Evolutionary conservation across 768 basidiomycete genomes (phyloP).

Genomic region (Boletus bicolor): DNA sequence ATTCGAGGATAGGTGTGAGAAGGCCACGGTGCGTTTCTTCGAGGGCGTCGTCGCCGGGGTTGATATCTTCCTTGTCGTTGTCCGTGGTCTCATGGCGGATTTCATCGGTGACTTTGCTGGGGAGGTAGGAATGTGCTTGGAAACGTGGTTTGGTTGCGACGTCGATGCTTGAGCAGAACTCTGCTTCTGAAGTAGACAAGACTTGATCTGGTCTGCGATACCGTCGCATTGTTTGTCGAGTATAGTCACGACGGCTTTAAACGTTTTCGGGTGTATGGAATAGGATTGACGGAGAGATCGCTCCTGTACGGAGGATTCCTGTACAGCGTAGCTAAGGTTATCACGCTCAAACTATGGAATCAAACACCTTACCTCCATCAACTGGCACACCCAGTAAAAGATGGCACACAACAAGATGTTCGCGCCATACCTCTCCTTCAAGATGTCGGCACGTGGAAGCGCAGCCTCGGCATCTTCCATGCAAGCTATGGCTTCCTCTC

Average conservation of each 20-base stretch:
- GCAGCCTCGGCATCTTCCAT: conserved; percentile 34
- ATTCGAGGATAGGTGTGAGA: conserved; percentile 10
- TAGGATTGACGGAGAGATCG: conserved; percentile 18
- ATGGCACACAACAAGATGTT: conserved; percentile 35
- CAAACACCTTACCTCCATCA: conserved; percentile 33
- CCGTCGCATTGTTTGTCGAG: conserved; percentile 28
- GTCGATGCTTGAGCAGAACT: neutral
- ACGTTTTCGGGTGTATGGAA: conserved; percentile 8
- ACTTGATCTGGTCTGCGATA: conserved; percentile 25
- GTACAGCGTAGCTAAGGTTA: neutral
- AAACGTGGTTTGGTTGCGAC: neutral
- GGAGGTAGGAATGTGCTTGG: conserved; percentile 2
- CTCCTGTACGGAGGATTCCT: conserved; percentile 26
- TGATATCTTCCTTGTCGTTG: neutral
- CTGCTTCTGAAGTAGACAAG: conserved; percentile 4
- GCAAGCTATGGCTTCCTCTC: conserved; percentile 26
- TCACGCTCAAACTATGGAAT: neutral
- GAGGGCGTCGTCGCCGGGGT: conserved; percentile 16
- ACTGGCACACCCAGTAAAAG: conserved; percentile 46
- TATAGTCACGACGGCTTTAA: conserved; percentile 18
- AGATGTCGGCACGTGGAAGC: conserved; percentile 9
- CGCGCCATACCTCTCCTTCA: conserved; percentile 20
- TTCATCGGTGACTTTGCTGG: conserved; percentile 22
- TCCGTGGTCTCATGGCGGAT: conserved; percentile 15
- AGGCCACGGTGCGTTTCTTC: conserved; percentile 33